Evolutionary conservation across 2,329 filamentous ascomycete species (phyloP).

Genomic region (Diplocarpon mali): DNA sequence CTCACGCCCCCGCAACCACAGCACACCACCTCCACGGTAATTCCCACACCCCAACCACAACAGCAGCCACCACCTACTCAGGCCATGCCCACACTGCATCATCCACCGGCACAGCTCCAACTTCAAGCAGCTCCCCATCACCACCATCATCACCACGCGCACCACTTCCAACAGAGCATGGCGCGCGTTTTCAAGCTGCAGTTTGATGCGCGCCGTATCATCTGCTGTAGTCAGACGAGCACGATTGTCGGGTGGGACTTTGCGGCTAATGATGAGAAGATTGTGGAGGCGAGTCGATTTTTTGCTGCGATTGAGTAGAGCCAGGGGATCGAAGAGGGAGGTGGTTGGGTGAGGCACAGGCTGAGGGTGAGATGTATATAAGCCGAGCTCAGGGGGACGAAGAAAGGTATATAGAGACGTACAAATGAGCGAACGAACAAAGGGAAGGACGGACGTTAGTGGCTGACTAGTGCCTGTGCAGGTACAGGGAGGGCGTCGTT

Average conservation of each 20-base stretch:
- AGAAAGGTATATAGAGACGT: too few species aligned
- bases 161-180: conserved; percentile 19
- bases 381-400: too few species aligned
- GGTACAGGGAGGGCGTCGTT: too few species aligned
- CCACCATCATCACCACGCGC: conserved; percentile 10
- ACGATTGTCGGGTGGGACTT: conserved; percentile 98
- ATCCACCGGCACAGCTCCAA: conserved; percentile 11
- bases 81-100: conserved; percentile 27
- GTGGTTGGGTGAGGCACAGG: too few species aligned
- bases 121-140: conserved; percentile 1
- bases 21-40: neutral
- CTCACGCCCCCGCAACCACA: neutral
- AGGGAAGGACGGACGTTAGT: too few species aligned
- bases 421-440: too few species aligned
- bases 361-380: too few species aligned
- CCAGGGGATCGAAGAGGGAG: neutral
- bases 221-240: conserved; percentile 86
- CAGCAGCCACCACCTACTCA: conserved; percentile 19
- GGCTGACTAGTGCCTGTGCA: too few species aligned
- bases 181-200: conserved; percentile 84
- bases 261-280: conserved; percentile 71
- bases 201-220: conserved; percentile 85
- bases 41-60: conserved; percentile 10
- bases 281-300: conserved; percentile 67
- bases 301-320: conserved; percentile 52